A percentile compares a stretch with the other conserved stretches of the same genome.
Evolutionary conservation across 352 stramenopile species (phyloP).

Genomic region (Phytophthora tentaculata): DNA sequence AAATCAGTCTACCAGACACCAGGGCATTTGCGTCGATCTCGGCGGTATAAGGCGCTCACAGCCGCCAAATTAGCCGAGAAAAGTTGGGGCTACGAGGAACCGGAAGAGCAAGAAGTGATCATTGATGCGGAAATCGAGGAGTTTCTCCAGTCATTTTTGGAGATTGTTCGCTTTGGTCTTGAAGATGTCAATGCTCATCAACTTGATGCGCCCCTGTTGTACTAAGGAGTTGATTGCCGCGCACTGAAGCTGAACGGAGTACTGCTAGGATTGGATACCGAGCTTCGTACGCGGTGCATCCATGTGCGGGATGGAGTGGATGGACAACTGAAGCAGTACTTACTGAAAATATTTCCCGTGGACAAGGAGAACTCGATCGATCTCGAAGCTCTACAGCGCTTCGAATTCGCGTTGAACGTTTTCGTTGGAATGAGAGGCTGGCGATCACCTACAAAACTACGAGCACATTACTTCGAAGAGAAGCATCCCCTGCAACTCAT

Average conservation of each 20-base stretch:
- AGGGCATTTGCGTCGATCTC: slow-evolving; percentile 18
- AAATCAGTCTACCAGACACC: slow-evolving; percentile 3
- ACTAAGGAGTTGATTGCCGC: slow-evolving; percentile 23
- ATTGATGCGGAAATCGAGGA: slow-evolving; percentile 17
- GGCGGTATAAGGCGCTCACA: slow-evolving; percentile 20
- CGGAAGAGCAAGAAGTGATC: slow-evolving; percentile 10
- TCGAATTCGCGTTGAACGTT: slow-evolving; percentile 27
- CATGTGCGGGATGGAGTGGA: slow-evolving; percentile 20
- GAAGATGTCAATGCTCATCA: slow-evolving; percentile 7
- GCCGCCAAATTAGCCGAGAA: slow-evolving; percentile 13
- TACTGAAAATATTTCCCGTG: slow-evolving; percentile 25
- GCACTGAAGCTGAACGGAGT: slow-evolving; percentile 15
- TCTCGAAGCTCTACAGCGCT: slow-evolving; percentile 8
- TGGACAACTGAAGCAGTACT: slow-evolving; percentile 21
- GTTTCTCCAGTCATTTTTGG: slow-evolving; percentile 15
- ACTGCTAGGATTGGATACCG: slow-evolving; percentile 22
- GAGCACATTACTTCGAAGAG: slow-evolving; percentile 20
- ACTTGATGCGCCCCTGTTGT: slow-evolving; percentile 6
- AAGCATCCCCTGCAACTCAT: slow-evolving; percentile 23
- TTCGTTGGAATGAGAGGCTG: slow-evolving; percentile 29
- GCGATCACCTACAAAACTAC: slow-evolving; percentile 10
- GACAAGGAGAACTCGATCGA: background rate
- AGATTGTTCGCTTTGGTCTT: slow-evolving; percentile 15
- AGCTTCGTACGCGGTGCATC: slow-evolving; percentile 19
- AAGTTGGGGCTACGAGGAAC: slow-evolving; percentile 10